Percentiles rank a stretch among this genome's conserved stretches.
phyloP scores from a whole-genome alignment of 2,329 filamentous ascomycete genomes.

The Epichloe gansuensis region DNA sequence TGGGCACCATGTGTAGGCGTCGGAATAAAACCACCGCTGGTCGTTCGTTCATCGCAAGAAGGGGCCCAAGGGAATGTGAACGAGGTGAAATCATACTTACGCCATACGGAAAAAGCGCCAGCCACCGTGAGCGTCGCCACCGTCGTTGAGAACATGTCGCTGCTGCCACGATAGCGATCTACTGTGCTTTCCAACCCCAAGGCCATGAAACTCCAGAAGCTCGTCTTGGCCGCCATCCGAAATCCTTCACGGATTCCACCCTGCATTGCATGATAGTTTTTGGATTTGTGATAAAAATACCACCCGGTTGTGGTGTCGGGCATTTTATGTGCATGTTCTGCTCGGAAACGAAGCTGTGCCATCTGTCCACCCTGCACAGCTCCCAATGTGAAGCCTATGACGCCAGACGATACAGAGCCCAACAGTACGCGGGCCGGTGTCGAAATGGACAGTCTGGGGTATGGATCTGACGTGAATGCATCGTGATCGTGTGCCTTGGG shows the following conservation, averaged over 20 bases:
- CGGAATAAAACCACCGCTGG: background rate
- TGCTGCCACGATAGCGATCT: conserved; percentile 44
- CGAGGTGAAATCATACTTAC: conserved; percentile 35
- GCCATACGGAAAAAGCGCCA: conserved; percentile 75
- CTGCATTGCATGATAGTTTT: conserved; percentile 78
- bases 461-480: conserved; percentile 15
- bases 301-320: conserved; percentile 73
- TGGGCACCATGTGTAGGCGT: too few relatives aligned
- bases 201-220: conserved; percentile 62
- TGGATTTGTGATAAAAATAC: conserved; percentile 98
- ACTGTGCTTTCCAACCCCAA: conserved; percentile 76
- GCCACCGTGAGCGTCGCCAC: conserved; percentile 74
- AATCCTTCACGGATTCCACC: conserved; percentile 69
- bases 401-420: conserved; percentile 48
- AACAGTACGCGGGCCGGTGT: conserved; percentile 53
- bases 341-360: conserved; percentile 73
- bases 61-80: conserved; percentile 2
- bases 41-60: background rate
- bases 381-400: conserved; percentile 59
- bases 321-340: conserved; percentile 90
- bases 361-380: conserved; percentile 58
- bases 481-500: conserved; percentile 10
- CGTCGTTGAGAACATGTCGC: conserved; percentile 70
- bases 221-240: conserved; percentile 57
- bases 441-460: conserved; percentile 47